Percentiles rank a stretch among this genome's conserved stretches.
phyloP scores from a whole-genome alignment of 257 asterid species.

The Primulina tabacum region DNA sequence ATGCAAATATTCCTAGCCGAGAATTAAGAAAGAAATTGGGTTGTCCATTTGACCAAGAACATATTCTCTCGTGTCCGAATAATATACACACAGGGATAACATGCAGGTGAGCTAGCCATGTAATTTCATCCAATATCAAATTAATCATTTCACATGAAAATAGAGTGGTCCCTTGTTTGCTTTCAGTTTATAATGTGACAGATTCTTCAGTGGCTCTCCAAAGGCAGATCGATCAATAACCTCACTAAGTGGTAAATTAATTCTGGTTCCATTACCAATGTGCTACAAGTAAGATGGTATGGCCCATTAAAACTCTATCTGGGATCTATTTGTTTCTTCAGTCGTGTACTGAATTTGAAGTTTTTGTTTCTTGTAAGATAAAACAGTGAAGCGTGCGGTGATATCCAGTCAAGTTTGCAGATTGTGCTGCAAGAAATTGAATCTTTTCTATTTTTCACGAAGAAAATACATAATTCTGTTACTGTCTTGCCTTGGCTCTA shows the following conservation, averaged over 20 bases:
- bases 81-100: constrained; percentile 38
- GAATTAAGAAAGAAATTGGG: background rate
- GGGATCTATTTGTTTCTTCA: no score
- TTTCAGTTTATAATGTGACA: constrained; percentile 27
- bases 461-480: no score
- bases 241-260: no score
- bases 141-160: constrained; percentile 35
- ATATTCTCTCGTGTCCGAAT: constrained; percentile 17
- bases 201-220: constrained; percentile 34
- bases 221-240: constrained; percentile 31
- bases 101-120: constrained; percentile 64
- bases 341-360: no score
- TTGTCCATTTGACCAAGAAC: constrained; percentile 55
- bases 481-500: background rate
- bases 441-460: constrained; percentile 4
- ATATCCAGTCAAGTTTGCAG: no score
- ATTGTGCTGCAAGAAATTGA: constrained; percentile 4
- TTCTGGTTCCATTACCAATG: no score
- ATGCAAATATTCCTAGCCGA: constrained; percentile 21
- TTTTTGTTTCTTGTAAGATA: no score
- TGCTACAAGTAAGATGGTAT: no score
- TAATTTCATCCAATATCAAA: constrained; percentile 20
- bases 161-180: constrained; percentile 22
- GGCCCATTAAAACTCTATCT: no score
- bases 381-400: no score